Base-by-base conservation (phyloP, 257 asterid genomes). In the Henckelia pumila region DNA sequence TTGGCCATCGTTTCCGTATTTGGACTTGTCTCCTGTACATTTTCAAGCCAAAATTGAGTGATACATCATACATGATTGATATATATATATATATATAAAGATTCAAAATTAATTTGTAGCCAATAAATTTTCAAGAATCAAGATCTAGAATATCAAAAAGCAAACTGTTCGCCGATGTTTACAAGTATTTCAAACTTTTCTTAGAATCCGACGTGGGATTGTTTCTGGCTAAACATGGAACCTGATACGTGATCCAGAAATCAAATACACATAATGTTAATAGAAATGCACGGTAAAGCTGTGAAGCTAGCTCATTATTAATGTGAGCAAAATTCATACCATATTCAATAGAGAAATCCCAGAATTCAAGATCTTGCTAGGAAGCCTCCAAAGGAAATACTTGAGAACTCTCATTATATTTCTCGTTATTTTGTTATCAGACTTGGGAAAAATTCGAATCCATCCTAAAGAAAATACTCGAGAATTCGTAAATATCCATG, bases 361-460 rank as follows among this genome's bases (percentile, higher is more conserved):
- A 33, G 61, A 67, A 64, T 52, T 73, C 47, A 73, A 16, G 52
- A 75, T 61, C 44, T 70, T 64, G 33, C 64, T 47, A 30, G 76
- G 79, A 58, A 76, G 61, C 62, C 61, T 67, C 76, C 76, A 73
- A 19, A 74, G 7, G 69, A 77, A 44, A 37, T n/a, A 8, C 11
- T 8, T 23, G 22, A 75, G 55, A 63, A 73, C 5, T 19, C 66
- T 56, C 79, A 75, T 79, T 28, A 33, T 56, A n/a, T 3, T 28
- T 28, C 5, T 28, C 7, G 20, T 22, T 61, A 6, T 16, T 61
- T 21, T 29, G 37, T 32, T 29, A 10, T 32, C 1, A 35, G 10
- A 35, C 16, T 40, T 35, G 44, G 44, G 8, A 37, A 37, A 4
- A 10, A 37, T 37, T 37, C 49, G 17, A 37, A 37, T 37, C n/a